These are phyloP conservation scores for Aspergillus sp. DNA, from an alignment of 2,329 filamentous ascomycete genomes.

Conservation along the genomic window DNA sequence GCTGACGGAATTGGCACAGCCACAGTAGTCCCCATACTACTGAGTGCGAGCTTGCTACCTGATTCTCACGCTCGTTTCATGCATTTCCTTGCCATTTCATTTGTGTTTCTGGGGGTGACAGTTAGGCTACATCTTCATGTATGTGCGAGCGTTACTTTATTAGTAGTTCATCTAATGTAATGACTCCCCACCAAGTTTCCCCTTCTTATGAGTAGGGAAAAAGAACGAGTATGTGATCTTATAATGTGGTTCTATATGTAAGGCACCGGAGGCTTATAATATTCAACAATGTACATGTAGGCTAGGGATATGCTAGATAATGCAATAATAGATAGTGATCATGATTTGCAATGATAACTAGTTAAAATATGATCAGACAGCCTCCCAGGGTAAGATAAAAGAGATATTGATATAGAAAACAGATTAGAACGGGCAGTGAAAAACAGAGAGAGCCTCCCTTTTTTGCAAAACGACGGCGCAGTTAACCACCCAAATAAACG, in stretches of 20 bases:
- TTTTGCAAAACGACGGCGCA: constrained; percentile 13
- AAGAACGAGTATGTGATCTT: background rate
- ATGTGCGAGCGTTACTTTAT: background rate
- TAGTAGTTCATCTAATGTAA: constrained; percentile 6
- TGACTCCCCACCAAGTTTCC: background rate
- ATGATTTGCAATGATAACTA: constrained; percentile 12
- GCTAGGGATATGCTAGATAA: constrained; percentile 7
- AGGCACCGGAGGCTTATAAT: background rate
- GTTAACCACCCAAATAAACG: constrained; percentile 10
- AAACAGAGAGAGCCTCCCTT: constrained; percentile 8
- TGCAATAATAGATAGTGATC: constrained; percentile 7
- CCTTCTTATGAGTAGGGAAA: background rate
- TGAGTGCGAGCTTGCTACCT: too few relatives aligned
- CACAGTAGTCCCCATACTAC: too few relatives aligned
- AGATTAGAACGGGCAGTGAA: background rate
- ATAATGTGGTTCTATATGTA: background rate
- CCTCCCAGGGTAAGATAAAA: constrained; percentile 32
- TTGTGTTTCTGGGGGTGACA: background rate
- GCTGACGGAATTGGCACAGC: too few relatives aligned
- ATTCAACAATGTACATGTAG: background rate
- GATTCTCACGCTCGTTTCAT: too few relatives aligned
- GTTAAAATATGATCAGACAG: constrained; percentile 38
- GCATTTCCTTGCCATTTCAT: too few relatives aligned
- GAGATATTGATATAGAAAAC: constrained; percentile 9
- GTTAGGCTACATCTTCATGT: background rate